Evolutionary conservation across 768 basidiomycete genomes (phyloP), one percentile per base, ranked within the genome.

Genomic region (Pleurotus citrinopileatus): DNA sequence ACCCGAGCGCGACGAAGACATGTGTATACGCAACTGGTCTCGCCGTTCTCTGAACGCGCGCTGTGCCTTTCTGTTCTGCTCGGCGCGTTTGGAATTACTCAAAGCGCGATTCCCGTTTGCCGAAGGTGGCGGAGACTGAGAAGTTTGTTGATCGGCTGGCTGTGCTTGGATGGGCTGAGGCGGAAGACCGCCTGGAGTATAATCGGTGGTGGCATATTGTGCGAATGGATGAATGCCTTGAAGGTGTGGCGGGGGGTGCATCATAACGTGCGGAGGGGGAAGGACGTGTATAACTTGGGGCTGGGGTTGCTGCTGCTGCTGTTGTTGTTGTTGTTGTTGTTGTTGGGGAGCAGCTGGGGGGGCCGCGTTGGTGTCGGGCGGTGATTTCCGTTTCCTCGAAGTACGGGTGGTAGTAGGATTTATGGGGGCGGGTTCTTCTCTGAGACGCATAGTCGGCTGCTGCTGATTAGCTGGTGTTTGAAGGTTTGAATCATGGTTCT

Each of bases 41-140:
- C 94, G 76, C 26, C 94, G 83, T 66, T 94, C 90, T 56, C 94
- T 75, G 69, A 95, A 97, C 1, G 92, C 93, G 37, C 93, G 80
- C 71, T 97, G 94, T 0, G 94, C 94, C 68, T 94, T 94, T 61
- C 94, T 80, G 68, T 97, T 97, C 73, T 97, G 94, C 63, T 95
- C 94, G 38, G 94, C 94, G 8, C 94, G 82, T 65, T 94, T 94
- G 65, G 85, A 89, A 63, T 79, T 83, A 68, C 87, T 90, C 46
- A 94, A 75, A 9, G 82, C 70, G 43, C 91, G 76, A 22, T 78
- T 78, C 17, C 70, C 67, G 40, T 61, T 58, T 34, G 70, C 54
- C 45, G 60, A 55, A 15, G 63, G 60, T 5, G 68, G 64, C 5
- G 65, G 64, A 7, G 67, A 65, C 51, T 67, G 70, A 10, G 68